Percentiles rank a stretch among this genome's conserved stretches.
Conservation (phyloP, 345 rosid genomes). For the Sonneratia alba region DNA sequence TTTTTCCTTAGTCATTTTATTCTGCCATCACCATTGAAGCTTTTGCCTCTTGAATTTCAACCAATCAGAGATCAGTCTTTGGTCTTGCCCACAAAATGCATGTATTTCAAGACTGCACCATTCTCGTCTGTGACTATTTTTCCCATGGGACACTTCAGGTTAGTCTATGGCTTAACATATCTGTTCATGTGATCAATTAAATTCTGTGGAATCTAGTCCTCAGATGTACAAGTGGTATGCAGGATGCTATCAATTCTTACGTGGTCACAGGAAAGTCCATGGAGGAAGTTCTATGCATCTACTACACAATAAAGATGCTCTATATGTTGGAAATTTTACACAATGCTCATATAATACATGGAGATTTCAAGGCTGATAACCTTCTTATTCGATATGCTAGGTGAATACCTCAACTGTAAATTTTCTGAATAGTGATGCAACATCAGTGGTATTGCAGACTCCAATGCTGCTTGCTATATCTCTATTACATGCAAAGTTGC, state of each 20-base stretch:
- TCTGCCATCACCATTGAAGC: not conserved
- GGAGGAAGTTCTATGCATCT: constrained; percentile 86
- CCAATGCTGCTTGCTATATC: not conserved
- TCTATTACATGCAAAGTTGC: not conserved
- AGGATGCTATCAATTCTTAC: constrained; percentile 92
- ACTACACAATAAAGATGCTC: constrained; percentile 88
- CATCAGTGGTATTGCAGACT: not conserved
- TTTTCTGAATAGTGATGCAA: not conserved
- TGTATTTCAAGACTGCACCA: constrained; percentile 61
- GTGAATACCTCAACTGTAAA: constrained; percentile 20
- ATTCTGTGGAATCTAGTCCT: not conserved
- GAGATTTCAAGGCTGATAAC: constrained; percentile 97
- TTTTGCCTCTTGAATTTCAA: constrained; percentile 10
- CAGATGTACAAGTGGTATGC: constrained; percentile 10
- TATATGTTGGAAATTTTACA: constrained; percentile 84
- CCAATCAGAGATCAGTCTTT: constrained; percentile 66
- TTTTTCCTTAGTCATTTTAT: not conserved
- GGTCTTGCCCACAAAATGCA: constrained; percentile 74
- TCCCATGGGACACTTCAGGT: constrained; percentile 92
- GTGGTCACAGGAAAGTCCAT: constrained; percentile 59
- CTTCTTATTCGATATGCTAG: constrained; percentile 65
- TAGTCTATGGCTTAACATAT: constrained; percentile 7
- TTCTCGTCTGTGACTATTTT: constrained; percentile 71
- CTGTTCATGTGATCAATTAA: not conserved
- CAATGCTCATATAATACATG: constrained; percentile 78